These are phyloP conservation scores for Aspergillus aculeatinus DNA, from an alignment of 2,329 filamentous ascomycete genomes.

Conservation along the genomic window DNA sequence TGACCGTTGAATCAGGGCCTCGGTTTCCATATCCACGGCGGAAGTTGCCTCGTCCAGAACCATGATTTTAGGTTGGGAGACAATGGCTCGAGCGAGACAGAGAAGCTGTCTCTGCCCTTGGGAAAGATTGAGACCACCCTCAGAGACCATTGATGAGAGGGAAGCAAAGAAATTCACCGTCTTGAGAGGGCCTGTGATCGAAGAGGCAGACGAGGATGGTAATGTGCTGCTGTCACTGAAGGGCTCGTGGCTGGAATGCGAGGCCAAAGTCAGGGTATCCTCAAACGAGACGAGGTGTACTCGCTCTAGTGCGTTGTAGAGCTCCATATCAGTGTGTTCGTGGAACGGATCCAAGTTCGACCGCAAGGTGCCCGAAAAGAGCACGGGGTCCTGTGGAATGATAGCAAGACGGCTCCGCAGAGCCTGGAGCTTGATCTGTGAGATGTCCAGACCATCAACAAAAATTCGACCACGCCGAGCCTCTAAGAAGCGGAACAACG, in stretches of 20 bases:
- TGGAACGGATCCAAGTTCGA: slow-evolving; percentile 76
- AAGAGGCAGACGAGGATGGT: slow-evolving; percentile 7
- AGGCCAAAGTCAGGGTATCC: slow-evolving; percentile 34
- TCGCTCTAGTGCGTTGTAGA: slow-evolving; percentile 66
- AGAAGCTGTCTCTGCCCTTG: slow-evolving; percentile 32
- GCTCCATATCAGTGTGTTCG: slow-evolving; percentile 65
- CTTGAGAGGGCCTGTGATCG: slow-evolving; percentile 7
- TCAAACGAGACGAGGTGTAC: slow-evolving; percentile 63
- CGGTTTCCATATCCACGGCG: slow-evolving; percentile 75
- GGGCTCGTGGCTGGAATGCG: slow-evolving; percentile 8
- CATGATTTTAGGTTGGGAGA: slow-evolving; percentile 72
- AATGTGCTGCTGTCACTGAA: slow-evolving; percentile 15
- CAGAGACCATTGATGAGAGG: slow-evolving; percentile 63
- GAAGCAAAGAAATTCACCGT: slow-evolving; percentile 55
- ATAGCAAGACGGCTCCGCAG: slow-evolving; percentile 71
- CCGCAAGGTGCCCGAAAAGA: slow-evolving; percentile 76
- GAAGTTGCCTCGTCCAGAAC: slow-evolving; percentile 78
- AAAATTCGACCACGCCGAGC: slow-evolving; percentile 18
- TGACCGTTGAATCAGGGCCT: slow-evolving; percentile 69
- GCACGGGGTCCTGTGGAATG: slow-evolving; percentile 77
- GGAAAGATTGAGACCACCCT: slow-evolving; percentile 64
- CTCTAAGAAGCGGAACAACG: slow-evolving; percentile 26
- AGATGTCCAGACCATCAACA: slow-evolving; percentile 50
- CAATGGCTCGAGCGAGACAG: slow-evolving; percentile 49
- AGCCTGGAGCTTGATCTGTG: slow-evolving; percentile 44